Evolutionary conservation across 768 basidiomycete species (phyloP).

Genomic region (Naganishia friedmannii): DNA sequence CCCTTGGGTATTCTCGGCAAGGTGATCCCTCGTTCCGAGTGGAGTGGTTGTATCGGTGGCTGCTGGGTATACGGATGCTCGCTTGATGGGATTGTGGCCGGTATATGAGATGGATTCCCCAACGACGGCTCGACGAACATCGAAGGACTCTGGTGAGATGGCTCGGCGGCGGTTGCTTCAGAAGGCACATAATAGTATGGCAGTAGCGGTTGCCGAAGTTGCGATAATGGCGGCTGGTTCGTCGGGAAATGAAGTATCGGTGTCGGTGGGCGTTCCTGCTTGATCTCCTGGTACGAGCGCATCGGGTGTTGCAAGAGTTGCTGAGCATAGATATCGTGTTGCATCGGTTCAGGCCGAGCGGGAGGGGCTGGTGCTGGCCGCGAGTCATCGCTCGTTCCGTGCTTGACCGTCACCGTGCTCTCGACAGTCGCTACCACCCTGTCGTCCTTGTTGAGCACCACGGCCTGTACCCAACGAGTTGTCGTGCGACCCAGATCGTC

Average conservation of each 20-base stretch:
- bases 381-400: not conserved
- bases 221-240: too few relatives aligned
- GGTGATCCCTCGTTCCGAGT: not conserved
- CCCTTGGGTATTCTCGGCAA: slow-evolving; percentile 5
- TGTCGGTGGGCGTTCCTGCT: not conserved
- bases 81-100: not conserved
- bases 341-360: not conserved
- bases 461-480: slow-evolving; percentile 4
- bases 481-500: slow-evolving; percentile 4
- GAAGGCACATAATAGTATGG: not conserved
- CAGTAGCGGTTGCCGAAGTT: too few relatives aligned
- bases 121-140: slow-evolving; percentile 4
- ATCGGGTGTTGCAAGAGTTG: not conserved
- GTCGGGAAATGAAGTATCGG: not conserved
- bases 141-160: not conserved
- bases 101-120: not conserved
- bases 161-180: not conserved
- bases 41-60: not conserved
- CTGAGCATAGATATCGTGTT: not conserved
- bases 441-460: not conserved
- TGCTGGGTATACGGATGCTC: not conserved
- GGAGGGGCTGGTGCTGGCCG: not conserved
- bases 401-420: not conserved
- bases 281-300: not conserved
- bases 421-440: not conserved